A percentile compares a stretch with the other conserved stretches of the same genome.
Conservation (phyloP, 441 rosid species). For the Metrosideros polymorpha region DNA sequence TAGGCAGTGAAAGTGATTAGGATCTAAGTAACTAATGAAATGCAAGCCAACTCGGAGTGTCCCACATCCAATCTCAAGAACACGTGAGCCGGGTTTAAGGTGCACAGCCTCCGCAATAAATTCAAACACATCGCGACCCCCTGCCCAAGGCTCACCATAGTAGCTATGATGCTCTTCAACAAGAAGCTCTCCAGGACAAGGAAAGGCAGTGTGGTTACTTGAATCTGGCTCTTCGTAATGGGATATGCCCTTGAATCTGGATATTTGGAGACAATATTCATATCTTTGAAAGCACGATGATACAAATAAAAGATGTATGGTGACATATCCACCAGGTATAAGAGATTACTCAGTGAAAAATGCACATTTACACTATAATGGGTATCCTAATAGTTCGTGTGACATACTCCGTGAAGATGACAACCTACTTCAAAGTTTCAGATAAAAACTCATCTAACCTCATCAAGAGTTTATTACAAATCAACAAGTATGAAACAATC, state of each 20-base stretch:
- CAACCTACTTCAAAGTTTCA: neutral
- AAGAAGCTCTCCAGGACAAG: conserved; percentile 91
- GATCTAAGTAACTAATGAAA: conserved; percentile 65
- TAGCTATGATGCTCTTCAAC: conserved; percentile 98
- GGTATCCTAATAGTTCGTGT: neutral
- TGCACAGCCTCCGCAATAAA: conserved; percentile 64
- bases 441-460: neutral
- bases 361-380: neutral
- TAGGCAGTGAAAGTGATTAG: conserved; percentile 66
- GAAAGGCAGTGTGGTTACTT: conserved; percentile 66
- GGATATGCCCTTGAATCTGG: conserved; percentile 90
- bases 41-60: conserved; percentile 93
- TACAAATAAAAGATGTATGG: neutral
- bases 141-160: conserved; percentile 98
- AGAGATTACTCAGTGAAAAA: neutral
- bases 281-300: neutral
- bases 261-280: neutral
- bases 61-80: conserved; percentile 92
- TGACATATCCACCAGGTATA: neutral
- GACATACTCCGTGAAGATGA: neutral
- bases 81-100: conserved; percentile 51
- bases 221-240: conserved; percentile 68
- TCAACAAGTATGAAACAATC: neutral
- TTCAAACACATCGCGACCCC: conserved; percentile 91
- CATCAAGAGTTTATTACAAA: neutral